Evolutionary conservation across 2,329 filamentous ascomycete species (phyloP), one percentile per base, ranked within the genome.

Genomic region (Chrysosporium queenslandicum): DNA sequence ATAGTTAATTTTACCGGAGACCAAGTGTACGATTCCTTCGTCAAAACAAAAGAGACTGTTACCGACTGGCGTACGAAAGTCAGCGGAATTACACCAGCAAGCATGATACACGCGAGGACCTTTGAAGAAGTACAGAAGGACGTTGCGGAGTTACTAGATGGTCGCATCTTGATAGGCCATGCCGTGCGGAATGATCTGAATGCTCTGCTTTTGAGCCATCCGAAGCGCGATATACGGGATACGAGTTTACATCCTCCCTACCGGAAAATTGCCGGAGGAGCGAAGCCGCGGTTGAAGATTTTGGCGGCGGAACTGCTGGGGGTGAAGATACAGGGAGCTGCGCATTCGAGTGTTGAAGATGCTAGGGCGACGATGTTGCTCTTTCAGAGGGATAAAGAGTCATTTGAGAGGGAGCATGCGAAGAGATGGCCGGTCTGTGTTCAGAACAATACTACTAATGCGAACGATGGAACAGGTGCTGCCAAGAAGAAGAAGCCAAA

Each of bases 1-100:
- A 74, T 94, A 14, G 90, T 96, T 59, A 94, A 97, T 68, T 98
- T 90, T 68, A 88, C 96, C 65, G 90, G 90, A 16, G 80, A 85
- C 25, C 88, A 95, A 67, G 74, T 98, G 42, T 96, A 97, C 76
- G 92, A 98, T 72, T 91, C 87, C 11, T 97, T 86, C 64, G 92
- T 97, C 8, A 79, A 80, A 50, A 86, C 87, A 0, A 81, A 81
- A 54, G 83, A 89, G 63, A 75, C 73, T 52, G 87, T 98, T 1
- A 89, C 86, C 12, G 87, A 98, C 68, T 98, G 90, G 85, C 81
- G 92, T 56, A 97, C 90, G 2, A 74, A 78, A 55, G 83, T 96
- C 37, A 94, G 86, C 56, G 92, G 92, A 5, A 85, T 98, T 55
- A 79, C 80, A 47, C 77, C 85, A 0, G 80, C 79, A 55, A 81